A percentile compares a stretch with the other conserved stretches of the same genome.
phyloP scores from a whole-genome alignment of 306 rosid species.

The Rosa chinensis region DNA sequence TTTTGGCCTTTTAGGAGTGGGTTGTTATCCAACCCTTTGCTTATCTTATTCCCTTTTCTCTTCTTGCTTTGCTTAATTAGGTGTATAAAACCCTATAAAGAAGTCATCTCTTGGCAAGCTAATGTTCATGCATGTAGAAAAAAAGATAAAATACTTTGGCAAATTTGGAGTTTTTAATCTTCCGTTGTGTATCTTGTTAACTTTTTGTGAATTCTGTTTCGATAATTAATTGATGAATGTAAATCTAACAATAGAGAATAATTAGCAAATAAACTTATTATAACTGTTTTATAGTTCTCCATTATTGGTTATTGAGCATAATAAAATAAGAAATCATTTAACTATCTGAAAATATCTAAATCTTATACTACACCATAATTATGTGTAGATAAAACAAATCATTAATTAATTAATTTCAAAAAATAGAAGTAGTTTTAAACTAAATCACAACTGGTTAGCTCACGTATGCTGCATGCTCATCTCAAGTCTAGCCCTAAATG shows the following conservation, averaged over 20 bases:
- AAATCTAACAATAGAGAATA: not conserved
- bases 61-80: not conserved
- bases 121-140: not conserved
- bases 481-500: not conserved
- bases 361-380: too few species aligned
- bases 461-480: not conserved
- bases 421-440: too few species aligned
- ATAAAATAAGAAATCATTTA: too few species aligned
- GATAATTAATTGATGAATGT: not conserved
- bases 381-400: too few species aligned
- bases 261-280: too few species aligned
- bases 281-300: too few species aligned
- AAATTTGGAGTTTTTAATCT: not conserved
- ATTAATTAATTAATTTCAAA: too few species aligned
- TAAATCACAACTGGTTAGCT: not conserved
- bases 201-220: too few species aligned
- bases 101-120: not conserved
- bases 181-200: not conserved
- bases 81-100: not conserved
- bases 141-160: not conserved
- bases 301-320: too few species aligned
- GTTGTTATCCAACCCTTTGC: not conserved
- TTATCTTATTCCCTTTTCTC: not conserved
- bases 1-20: slow-evolving; percentile 18
- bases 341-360: too few species aligned